Evolutionary conservation across 1,139 yeast species (phyloP), one percentile per base, ranked within the genome.

Genomic region (Kodamaea sp.): DNA sequence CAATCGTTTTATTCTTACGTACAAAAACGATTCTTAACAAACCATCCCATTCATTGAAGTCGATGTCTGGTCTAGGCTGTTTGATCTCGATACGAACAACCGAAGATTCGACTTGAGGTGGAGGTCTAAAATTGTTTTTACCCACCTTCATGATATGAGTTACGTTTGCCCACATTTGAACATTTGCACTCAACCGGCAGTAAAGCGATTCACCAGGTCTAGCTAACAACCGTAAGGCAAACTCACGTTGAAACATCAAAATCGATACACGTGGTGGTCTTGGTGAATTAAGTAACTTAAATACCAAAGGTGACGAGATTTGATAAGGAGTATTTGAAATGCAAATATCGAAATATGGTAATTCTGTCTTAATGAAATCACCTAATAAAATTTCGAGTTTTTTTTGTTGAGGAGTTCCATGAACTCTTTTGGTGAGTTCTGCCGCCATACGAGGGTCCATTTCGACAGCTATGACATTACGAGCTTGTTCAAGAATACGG

Each of bases 401-500:
- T 65, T 87, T 88, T 61, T 90, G 95, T 42, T 78, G 84, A 2
- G 97, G 94, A 25, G 95, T 90, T 9, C 97, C 97, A 56, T 89
- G 97, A 23, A 94, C 97, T 70, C 99, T 84, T 62, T 92, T 92
- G 15, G 97, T 88, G 55, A 92, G 73, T 63, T 92, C 99, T 0
- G 97, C 97, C 4, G 97, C 98, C 99, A 92, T 92, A 67, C 97
- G 75, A 22, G 99, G 97, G 65, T 92, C 99, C 92, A 90, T 90
- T 68, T 92, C 99, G 38, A 87, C 95, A 0, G 98, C 98, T 39
- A 87, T 78, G 10, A 92, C 97, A 53, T 84, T 86, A 39, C 88
- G 75, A 1, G 97, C 97, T 59, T 89, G 85, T 53, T 92, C 97
- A 39, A 92, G 65, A 36, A 92, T 94, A 46, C 95, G 75, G 29